Evolutionary conservation across 2,329 filamentous ascomycete genomes (phyloP), one percentile per base, ranked within the genome.

Genomic region (Karstenula rhodostoma): DNA sequence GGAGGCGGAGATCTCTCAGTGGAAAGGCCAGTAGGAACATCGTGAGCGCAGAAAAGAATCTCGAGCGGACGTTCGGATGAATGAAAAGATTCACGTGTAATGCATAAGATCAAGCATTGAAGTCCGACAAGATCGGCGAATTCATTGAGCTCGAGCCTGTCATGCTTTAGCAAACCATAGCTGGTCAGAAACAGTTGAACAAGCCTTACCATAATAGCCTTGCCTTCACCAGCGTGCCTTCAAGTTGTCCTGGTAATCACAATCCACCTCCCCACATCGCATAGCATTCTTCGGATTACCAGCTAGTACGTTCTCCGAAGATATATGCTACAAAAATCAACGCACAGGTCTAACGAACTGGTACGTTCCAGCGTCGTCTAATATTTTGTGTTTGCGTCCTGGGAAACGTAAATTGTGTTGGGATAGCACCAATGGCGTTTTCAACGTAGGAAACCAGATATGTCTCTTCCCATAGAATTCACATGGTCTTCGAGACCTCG

Each of bases 381-480:
- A 10, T 32, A 6, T 32, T 9, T 10, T 2, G 29, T 32, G 29
- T 32, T 32, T 10, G 29, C 29, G 8, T 32, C 4, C 8, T 32
- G 29, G 29, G 29, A 5, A 32, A 32, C 29, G 12, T 6, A 32
- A 10, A 32, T 10, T 4, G 27, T 32, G 8, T 32, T 32, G 29
- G 12, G 8, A 32, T 32, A 10, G 29, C 8, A 9, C 29, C 29
- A 32, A 32, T 32, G 8, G 29, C 29, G 12, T 10, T 32, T 19
- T 68, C 51, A 74, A 19, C 85, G 77, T 70, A 87, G 76, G 42
- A 89, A 71, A 0, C 87, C 87, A 22, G 87, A 87, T n/a, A 91
- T 80, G 73, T 90, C 88, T 68, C 83, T 84, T 62, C 89, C 88
- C 85, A 91, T 90, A 1, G 86, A 87, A 48, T 80, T 85, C n/a